Conservation (phyloP, 768 basidiomycete species). For the Amanita pseudoporphyria region DNA sequence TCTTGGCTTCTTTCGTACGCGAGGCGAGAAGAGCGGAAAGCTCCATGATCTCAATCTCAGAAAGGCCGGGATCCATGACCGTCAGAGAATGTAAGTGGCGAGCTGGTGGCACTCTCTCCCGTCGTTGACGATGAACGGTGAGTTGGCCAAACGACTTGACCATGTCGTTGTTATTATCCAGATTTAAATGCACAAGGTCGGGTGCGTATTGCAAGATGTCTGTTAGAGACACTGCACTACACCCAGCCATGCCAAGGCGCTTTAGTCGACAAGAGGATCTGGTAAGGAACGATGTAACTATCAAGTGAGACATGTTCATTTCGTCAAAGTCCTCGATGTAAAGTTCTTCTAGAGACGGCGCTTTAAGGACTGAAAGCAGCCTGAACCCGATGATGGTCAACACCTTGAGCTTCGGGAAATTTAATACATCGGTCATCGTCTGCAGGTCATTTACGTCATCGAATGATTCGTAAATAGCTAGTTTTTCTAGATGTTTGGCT, state of each 20-base stretch:
- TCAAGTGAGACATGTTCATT: background rate
- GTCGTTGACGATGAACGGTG: background rate
- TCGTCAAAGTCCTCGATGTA: background rate
- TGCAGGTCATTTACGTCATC: background rate
- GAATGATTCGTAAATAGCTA: background rate
- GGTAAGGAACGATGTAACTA: background rate
- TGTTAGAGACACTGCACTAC: background rate
- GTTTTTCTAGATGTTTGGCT: conserved; percentile 1
- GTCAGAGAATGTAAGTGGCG: background rate
- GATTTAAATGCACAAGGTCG: conserved; percentile 1
- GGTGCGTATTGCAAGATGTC: background rate
- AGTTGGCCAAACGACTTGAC: background rate
- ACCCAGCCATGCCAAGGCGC: background rate
- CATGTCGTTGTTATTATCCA: background rate
- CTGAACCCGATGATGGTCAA: background rate
- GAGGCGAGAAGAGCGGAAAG: background rate
- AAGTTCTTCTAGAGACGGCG: conserved; percentile 1
- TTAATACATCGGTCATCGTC: background rate
- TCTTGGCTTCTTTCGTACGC: background rate
- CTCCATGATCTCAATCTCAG: background rate
- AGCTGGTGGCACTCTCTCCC: background rate
- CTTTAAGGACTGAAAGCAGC: background rate
- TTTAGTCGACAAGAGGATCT: conserved; percentile 1
- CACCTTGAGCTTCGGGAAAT: background rate
- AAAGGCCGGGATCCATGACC: background rate